Base-by-base conservation (phyloP, 139 green algal species). In the Chlorella vulgaris region DNA sequence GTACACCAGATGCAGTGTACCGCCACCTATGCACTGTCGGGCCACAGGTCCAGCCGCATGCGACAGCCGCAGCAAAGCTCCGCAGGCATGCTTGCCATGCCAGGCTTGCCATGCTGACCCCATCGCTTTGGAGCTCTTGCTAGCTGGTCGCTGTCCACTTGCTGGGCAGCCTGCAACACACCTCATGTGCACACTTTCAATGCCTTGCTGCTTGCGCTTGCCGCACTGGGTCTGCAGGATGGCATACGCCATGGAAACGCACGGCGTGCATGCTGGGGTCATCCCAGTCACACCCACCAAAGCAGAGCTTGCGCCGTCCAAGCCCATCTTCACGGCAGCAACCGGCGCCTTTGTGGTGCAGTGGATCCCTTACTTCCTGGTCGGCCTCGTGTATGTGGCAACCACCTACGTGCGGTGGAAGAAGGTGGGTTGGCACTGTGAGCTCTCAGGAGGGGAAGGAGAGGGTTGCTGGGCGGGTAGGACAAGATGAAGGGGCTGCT, bases 211-310 rank as follows among this genome's bases (percentile, higher is more conserved):
- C n/a, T n/a, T n/a, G n/a, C n/a, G n/a, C n/a, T n/a, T n/a, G n/a
- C n/a, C n/a, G n/a, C n/a, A n/a, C n/a, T n/a, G n/a, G n/a, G n/a
- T n/a, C n/a, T n/a, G 76, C 76, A 82, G 76, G 18, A 67, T 87
- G 2, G n/a, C 40, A 0, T 94, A 94, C 51, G 91, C 89, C 2
- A 91, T 94, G 90, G 84, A 92, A 66, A 92, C 87, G 4, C 88
- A 95, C 66, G 83, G 78, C 36, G 91, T 94, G 21, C 79, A 47
- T 67, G 85, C 79, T 6, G 69, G 8, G 38, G 60, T 74, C 40
- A 36, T 90, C 51, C 35, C 78, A 8, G n/a, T 63, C n/a, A 31
- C 55, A 2, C 69, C 85, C 24, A 83, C 40, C 35, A 18, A 67
- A 4, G 50, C 67, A 24, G 51, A 87, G 71, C 80, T 87, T 38